Evolutionary conservation across 2,329 filamentous ascomycete species (phyloP), one percentile per base, ranked within the genome.

Genomic region (Aspergillus ochraceoroseus): DNA sequence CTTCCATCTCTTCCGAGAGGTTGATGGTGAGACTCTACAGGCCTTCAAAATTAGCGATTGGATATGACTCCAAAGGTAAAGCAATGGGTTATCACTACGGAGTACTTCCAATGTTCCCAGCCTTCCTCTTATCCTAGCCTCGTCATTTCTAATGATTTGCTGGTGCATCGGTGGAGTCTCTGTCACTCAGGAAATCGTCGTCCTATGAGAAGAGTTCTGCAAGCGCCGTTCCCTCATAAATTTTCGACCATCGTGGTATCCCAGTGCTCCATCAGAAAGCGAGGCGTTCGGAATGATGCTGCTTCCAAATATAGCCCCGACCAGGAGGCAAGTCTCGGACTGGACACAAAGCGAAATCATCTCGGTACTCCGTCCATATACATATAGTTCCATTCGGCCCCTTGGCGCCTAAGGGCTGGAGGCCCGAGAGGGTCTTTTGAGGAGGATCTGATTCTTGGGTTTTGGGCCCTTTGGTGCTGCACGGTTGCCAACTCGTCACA

Each of bases 211-310:
- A 18, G 14, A 28, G 42, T 47, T 48, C 49, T 62, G 52, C 55
- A 62, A 55, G 57, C 59, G 59, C 59, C 48, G 32, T 33, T 49
- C 31, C 52, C 44, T 55, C 55, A 54, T 43, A 25, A 38, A 11
- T 29, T 19, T 20, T 22, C 15, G 19, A 27, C 41, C 35, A 47
- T 45, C 22, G 26, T 20, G 26, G 33, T 39, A 41, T 38, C 37
- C n/a, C n/a, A n/a, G n/a, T n/a, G n/a, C n/a, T n/a, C n/a, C n/a
- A n/a, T n/a, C n/a, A n/a, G n/a, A n/a, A n/a, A n/a, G n/a, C n/a
- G n/a, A n/a, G n/a, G n/a, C n/a, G n/a, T n/a, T n/a, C n/a, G n/a
- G n/a, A n/a, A n/a, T n/a, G n/a, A n/a, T n/a, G n/a, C 35, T 35
- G 45, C 6, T 50, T 15, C 50, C 50, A 52, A 52, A 52, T 45